These are phyloP conservation scores for Citeromyces siamensis DNA, from an alignment of 1,139 yeast species.

Conservation along the genomic window DNA sequence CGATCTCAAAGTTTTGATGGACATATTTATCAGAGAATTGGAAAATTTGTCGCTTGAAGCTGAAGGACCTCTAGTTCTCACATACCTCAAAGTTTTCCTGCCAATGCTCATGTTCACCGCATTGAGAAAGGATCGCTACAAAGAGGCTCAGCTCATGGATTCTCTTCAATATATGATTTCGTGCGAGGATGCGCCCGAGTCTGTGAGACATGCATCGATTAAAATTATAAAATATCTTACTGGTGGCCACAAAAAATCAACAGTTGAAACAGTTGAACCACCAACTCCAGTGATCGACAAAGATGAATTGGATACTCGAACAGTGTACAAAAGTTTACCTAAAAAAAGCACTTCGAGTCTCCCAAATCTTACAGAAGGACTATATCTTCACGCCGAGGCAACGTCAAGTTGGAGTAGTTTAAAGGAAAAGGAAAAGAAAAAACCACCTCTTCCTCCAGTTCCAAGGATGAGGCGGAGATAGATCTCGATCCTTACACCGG, in stretches of 20 bases:
- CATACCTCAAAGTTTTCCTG: constrained; percentile 63
- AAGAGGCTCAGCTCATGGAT: constrained; percentile 37
- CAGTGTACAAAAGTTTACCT: not conserved
- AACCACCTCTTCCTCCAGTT: constrained; percentile 1
- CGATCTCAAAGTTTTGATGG: constrained; percentile 79
- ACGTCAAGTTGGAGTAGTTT: not conserved
- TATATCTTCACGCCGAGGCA: not conserved
- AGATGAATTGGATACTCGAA: not conserved
- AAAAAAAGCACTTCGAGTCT: not conserved
- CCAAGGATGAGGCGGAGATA: not conserved
- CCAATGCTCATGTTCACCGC: constrained; percentile 65
- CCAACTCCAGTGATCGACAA: constrained; percentile 1
- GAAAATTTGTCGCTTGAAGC: constrained; percentile 44
- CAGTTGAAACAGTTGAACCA: not conserved
- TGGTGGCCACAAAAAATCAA: not conserved
- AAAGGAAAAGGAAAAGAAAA: not conserved
- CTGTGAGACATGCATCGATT: not conserved
- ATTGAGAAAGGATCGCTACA: constrained; percentile 42
- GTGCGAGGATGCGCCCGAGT: constrained; percentile 16
- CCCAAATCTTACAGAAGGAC: not conserved
- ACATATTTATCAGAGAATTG: constrained; percentile 72
- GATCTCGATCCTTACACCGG: not conserved
- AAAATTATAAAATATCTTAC: not conserved
- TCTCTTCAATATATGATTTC: constrained; percentile 33
- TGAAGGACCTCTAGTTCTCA: constrained; percentile 54